Base-by-base conservation (phyloP, 2,329 filamentous ascomycete genomes). In the Sclerotinia subarctica region DNA sequence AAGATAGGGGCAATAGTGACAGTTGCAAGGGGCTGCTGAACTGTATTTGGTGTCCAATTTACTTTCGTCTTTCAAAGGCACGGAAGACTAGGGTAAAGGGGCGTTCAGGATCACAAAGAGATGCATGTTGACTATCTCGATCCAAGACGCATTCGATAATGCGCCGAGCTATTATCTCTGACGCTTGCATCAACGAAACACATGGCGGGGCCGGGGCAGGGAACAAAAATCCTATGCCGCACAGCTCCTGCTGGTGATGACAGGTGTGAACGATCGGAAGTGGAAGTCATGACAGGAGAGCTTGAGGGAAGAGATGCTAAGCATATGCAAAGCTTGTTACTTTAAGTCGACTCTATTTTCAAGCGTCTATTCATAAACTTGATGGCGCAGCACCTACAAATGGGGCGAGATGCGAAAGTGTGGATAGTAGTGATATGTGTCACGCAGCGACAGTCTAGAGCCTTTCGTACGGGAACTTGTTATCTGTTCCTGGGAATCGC, bases 111-210 rank as follows among this genome's bases (percentile, higher is more conserved):
- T n/a, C 35, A 47, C 59, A 32, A 49, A 24, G 53, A 66, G 63
- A 59, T 66, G 63, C 63, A 58, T 58, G 13, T 38, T n/a, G 47
- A 24, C 21, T 35, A 66, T 49, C 42, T 49, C 42, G 52, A 66
- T 66, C 24, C 17, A 26, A 35, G 26, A 13, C 26, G 7, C 63
- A 32, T 21, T 38, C 15, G 21, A n/a, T 26, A 46, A 47, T 35
- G 53, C 38, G 35, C 24, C 17, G n/a, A 35, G 21, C 63, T 35
- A 21, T n/a, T 21, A 24, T 47, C 52, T 26, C 42, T 24, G 29
- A 26, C 38, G 51, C 44, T 47, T 21, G 5, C 24, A 38, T 58
- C 15, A 51, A 26, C 15, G 15, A 13, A 26, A 26, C n/a, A 51
- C 15, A 42, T 51, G 32, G 46, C 46, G 32, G 32, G 32, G 29